Evolutionary conservation across 2,329 filamentous ascomycete genomes (phyloP), one percentile per base, ranked within the genome.

Genomic region (Aspergillus pseudoglaucus): DNA sequence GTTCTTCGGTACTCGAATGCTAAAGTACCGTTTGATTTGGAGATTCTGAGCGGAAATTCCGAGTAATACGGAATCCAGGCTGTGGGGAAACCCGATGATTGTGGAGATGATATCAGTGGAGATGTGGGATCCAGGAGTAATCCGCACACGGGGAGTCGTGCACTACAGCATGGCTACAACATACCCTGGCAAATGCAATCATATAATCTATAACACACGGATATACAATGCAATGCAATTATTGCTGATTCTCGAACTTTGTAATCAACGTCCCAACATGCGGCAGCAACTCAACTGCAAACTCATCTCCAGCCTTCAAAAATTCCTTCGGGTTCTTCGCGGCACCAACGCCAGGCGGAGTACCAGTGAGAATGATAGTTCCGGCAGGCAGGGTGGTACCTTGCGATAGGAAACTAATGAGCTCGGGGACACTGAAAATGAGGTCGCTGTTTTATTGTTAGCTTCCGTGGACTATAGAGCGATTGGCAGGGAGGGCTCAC

Each of bases 391-490:
- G 54, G 3, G 70, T 74, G 5, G 68, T 73, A 5, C 70, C 70
- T 49, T 70, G 68, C 1, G 63, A 67, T 22, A 70, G 56, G 51
- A 67, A 68, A 51, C 58, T 66, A 45, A 76, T 56, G 32, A 67
- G 65, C 48, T 73, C 63, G 1, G 74, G 67, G 9, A 82, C 70
- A 18, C 62, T 70, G 58, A 80, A 81, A 48, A 81, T 79, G 20
- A 81, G 63, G 33, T 81, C 77, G 25, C 75, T 79, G 51, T 47
- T 15, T 7, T 9, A n/a, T 0, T 23, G 30, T 59, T 50, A 60
- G 52, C 25, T 30, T 44, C 14, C 5, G 10, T 14, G 10, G 30
- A 23, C 7, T 12, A 14, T 22, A 22, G 23, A 22, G n/a, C 3
- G 32, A 30, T 30, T 30, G 25, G 10, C 14, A 41, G 20, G 6